Percentiles rank a stretch among this genome's conserved stretches.
These are phyloP conservation scores for Kwoniella mangroviensis DNA, from an alignment of 768 basidiomycete genomes.

Conservation along the genomic window DNA sequence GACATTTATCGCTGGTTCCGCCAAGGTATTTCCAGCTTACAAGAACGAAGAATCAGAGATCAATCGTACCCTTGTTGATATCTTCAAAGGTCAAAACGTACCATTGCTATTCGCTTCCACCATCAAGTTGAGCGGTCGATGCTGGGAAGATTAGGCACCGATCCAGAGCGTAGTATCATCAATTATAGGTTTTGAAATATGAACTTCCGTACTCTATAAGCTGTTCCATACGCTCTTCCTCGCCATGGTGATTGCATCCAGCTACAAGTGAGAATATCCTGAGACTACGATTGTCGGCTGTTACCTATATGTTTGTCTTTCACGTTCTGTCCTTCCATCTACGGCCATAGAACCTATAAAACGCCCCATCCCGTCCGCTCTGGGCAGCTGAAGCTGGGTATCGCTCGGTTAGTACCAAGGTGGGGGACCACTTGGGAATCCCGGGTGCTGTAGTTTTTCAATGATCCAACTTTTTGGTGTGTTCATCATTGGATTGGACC, in stretches of 20 bases:
- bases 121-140: background rate
- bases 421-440: constrained; percentile 8
- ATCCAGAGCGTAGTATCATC: background rate
- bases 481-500: background rate
- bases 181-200: background rate
- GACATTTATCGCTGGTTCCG: background rate
- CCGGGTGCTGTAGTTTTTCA: constrained; percentile 1
- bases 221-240: background rate
- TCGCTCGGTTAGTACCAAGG: constrained; percentile 6
- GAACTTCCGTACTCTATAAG: background rate
- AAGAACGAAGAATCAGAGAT: background rate
- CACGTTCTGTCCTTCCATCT: no score
- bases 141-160: background rate
- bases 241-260: background rate
- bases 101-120: background rate
- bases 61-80: background rate
- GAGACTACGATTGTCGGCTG: no score
- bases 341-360: constrained; percentile 1
- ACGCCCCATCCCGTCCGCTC: constrained; percentile 4
- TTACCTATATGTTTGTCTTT: no score
- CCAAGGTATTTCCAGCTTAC: background rate
- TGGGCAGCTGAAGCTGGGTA: background rate
- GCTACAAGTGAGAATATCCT: background rate
- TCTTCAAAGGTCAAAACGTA: background rate
- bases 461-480: background rate